Percentiles rank a stretch among this genome's conserved stretches.
Evolutionary conservation across 352 stramenopile genomes (phyloP).

Genomic region (Globisporangium middletonii): DNA sequence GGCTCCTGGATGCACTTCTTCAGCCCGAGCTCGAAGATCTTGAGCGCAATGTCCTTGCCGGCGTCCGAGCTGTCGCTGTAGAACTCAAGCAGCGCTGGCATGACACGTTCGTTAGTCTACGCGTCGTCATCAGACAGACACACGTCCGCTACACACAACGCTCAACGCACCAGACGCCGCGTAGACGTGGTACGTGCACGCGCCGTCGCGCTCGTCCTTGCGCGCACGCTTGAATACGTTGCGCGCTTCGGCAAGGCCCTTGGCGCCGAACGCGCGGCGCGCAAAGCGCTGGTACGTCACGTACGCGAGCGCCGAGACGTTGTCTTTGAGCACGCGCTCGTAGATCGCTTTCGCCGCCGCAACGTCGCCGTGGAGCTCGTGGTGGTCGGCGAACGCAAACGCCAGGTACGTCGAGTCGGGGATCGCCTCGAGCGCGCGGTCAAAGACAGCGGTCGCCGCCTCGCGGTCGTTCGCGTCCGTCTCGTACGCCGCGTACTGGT

Average conservation of each 20-base stretch:
- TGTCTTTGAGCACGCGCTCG: conserved; percentile 70
- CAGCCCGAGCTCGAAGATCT: conserved; percentile 85
- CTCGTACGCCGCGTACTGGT: conserved; percentile 81
- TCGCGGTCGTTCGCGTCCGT: conserved; percentile 71
- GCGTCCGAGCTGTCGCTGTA: conserved; percentile 79
- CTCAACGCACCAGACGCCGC: conserved; percentile 56
- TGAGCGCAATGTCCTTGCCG: conserved; percentile 82
- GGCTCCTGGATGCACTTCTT: conserved; percentile 88
- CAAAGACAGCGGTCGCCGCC: conserved; percentile 55
- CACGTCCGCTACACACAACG: not conserved
- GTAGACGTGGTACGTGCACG: conserved; percentile 81
- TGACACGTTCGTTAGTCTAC: too few relatives aligned
- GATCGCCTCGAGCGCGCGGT: conserved; percentile 69
- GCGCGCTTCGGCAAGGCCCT: conserved; percentile 69
- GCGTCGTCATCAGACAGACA: not conserved
- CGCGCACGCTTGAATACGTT: conserved; percentile 76
- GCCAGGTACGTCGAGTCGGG: conserved; percentile 74
- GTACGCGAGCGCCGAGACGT: conserved; percentile 70
- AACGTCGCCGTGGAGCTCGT: conserved; percentile 66
- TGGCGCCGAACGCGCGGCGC: conserved; percentile 63
- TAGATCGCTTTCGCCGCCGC: conserved; percentile 71
- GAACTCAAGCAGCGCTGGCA: conserved; percentile 74
- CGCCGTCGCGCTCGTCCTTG: conserved; percentile 78
- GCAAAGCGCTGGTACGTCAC: conserved; percentile 84
- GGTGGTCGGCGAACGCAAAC: conserved; percentile 79